Percentiles rank a stretch among this genome's conserved stretches.
These are phyloP conservation scores for Termitomyces sp. DNA, from an alignment of 1,284 basidiomycete species.

Conservation along the genomic window DNA sequence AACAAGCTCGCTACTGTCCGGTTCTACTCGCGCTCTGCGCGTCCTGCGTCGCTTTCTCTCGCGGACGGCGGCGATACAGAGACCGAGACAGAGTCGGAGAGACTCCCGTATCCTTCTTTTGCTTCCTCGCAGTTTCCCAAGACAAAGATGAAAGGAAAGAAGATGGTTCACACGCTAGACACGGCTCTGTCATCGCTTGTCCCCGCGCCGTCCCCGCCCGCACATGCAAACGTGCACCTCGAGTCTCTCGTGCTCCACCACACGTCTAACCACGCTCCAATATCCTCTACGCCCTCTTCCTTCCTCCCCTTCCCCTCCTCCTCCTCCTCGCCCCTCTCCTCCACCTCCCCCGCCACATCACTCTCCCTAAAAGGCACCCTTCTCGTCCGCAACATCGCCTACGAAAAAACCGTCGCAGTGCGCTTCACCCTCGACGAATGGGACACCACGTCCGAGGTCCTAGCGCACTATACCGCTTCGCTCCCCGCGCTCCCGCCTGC, in stretches of 20 bases:
- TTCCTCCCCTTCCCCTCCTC: no score
- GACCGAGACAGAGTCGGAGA: conserved; percentile 65
- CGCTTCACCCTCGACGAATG: conserved; percentile 93
- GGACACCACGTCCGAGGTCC: conserved; percentile 88
- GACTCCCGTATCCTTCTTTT: neutral
- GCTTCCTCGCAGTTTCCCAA: no score
- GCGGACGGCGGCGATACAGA: conserved; percentile 58
- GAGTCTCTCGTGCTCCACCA: conserved; percentile 45
- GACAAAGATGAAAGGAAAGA: no score
- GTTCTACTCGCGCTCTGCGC: conserved; percentile 78
- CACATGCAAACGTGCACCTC: conserved; percentile 39
- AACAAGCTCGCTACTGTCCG: conserved; percentile 77
- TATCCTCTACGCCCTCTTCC: conserved; percentile 20
- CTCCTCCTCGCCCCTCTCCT: no score
- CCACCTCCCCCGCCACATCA: conserved; percentile 5
- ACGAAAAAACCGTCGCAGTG: conserved; percentile 82
- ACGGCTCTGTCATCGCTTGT: conserved; percentile 34
- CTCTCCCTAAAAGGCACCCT: conserved; percentile 58
- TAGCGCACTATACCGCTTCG: conserved; percentile 18
- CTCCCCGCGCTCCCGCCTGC: conserved; percentile 38
- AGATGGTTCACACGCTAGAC: conserved; percentile 36
- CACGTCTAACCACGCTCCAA: conserved; percentile 29
- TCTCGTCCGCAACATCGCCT: conserved; percentile 80
- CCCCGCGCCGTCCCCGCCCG: conserved; percentile 31
- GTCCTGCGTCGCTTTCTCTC: conserved; percentile 47